Evolutionary conservation across 164 flowering plant genomes (phyloP).

Genomic region (Chimonanthus praecox): DNA sequence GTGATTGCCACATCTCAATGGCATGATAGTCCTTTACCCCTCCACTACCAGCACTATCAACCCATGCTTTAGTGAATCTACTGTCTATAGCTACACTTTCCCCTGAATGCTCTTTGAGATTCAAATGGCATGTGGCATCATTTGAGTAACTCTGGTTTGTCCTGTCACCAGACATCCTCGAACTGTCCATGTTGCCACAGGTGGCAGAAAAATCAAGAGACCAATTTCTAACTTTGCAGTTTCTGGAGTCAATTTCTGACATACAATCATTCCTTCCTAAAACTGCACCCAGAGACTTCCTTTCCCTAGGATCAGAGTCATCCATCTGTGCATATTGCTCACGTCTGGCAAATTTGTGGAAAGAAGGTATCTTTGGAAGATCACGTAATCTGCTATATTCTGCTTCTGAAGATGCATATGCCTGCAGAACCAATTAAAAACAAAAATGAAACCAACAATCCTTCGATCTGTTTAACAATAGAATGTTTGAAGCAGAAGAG

Average conservation of each 20-base stretch:
- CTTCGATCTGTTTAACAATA: no score
- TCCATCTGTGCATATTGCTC: conserved; percentile 86
- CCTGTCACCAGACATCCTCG: conserved; percentile 60
- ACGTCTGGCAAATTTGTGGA: conserved; percentile 91
- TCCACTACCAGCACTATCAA: conserved; percentile 69
- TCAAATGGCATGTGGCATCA: conserved; percentile 50
- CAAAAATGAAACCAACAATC: no score
- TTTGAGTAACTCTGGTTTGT: conserved; percentile 74
- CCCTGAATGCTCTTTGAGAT: conserved; percentile 78
- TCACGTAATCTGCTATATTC: conserved; percentile 40
- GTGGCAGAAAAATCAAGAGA: conserved; percentile 92
- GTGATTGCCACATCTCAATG: conserved; percentile 96
- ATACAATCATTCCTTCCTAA: conserved; percentile 73
- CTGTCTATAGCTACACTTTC: conserved; percentile 81
- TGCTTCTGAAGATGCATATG: conserved; percentile 78
- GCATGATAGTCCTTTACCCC: conserved; percentile 84
- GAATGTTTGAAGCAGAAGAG: no score
- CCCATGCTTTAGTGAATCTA: conserved; percentile 86
- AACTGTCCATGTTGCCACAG: conserved; percentile 63
- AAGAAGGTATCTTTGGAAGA: conserved; percentile 96
- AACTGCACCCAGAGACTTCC: conserved; percentile 66
- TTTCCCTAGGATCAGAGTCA: conserved; percentile 55
- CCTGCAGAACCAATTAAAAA: conserved; percentile 43
- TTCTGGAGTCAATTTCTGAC: conserved; percentile 94
- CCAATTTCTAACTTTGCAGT: conserved; percentile 94